These are phyloP conservation scores for Chimonanthus praecox DNA, from an alignment of 164 flowering plant genomes.

Conservation along the genomic window DNA sequence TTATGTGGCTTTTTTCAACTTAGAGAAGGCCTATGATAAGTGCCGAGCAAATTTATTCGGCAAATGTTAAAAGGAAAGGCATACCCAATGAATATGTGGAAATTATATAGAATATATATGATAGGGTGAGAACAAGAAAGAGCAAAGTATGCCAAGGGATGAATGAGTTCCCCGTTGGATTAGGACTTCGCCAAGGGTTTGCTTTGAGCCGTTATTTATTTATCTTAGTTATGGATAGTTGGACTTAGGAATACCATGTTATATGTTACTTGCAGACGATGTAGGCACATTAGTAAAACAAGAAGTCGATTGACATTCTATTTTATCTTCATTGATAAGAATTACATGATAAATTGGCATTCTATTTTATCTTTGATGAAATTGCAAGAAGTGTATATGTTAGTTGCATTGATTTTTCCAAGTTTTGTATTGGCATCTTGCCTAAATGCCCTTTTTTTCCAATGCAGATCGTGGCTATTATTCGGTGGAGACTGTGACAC, in stretches of 20 bases:
- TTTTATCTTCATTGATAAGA: background rate
- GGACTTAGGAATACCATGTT: background rate
- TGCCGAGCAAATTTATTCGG: too few relatives aligned
- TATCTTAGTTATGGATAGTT: background rate
- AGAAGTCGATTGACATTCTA: background rate
- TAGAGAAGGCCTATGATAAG: too few relatives aligned
- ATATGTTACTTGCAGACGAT: background rate
- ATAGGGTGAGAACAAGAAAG: too few relatives aligned
- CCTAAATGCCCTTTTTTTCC: constrained; percentile 2
- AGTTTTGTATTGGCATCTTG: background rate
- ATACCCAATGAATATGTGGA: too few relatives aligned
- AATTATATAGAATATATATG: too few relatives aligned
- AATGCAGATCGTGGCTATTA: constrained; percentile 50
- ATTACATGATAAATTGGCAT: background rate
- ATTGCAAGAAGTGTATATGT: background rate
- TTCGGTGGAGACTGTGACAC: constrained; percentile 46
- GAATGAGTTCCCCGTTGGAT: background rate
- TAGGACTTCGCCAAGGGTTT: background rate
- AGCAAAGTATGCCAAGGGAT: too few relatives aligned
- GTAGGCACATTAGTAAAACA: background rate
- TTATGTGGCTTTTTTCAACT: too few relatives aligned
- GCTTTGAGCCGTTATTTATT: background rate
- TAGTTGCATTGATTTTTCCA: background rate
- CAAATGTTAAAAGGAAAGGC: too few relatives aligned
- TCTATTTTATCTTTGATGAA: background rate